These are phyloP conservation scores for Furcasterigmium sp. DNA, from an alignment of 2,329 filamentous ascomycete genomes.

Conservation along the genomic window DNA sequence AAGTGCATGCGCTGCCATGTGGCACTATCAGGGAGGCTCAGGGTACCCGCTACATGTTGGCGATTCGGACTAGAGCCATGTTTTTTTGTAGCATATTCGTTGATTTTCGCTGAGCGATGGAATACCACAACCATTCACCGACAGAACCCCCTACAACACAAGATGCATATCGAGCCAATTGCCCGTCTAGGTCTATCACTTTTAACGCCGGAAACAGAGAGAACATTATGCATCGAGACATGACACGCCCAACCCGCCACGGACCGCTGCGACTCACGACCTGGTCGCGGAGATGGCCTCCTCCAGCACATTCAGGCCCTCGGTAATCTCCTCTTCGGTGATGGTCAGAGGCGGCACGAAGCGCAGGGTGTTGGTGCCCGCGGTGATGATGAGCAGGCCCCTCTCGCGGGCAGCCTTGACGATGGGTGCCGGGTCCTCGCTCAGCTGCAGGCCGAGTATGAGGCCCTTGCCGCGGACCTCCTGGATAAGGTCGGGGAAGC, in stretches of 20 bases:
- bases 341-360: slow-evolving; percentile 88
- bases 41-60: too few species aligned
- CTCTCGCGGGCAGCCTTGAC: slow-evolving; percentile 83
- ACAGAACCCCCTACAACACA: too few species aligned
- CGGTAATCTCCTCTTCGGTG: slow-evolving; percentile 71
- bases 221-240: not conserved
- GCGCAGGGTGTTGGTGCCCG: slow-evolving; percentile 83
- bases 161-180: not conserved
- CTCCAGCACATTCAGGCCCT: slow-evolving; percentile 71
- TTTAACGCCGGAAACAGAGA: slow-evolving; percentile 7
- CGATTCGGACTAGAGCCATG: too few species aligned
- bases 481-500: slow-evolving; percentile 63
- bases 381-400: slow-evolving; percentile 85
- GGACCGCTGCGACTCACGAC: not conserved
- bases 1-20: too few species aligned
- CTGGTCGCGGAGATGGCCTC: slow-evolving; percentile 51
- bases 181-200: not conserved
- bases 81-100: too few species aligned
- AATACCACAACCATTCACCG: too few species aligned
- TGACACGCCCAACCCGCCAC: not conserved
- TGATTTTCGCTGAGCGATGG: too few species aligned
- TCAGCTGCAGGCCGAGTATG: slow-evolving; percentile 82
- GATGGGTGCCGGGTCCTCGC: slow-evolving; percentile 64
- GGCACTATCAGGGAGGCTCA: too few species aligned
- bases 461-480: slow-evolving; percentile 81